Base-by-base conservation (phyloP, 768 basidiomycete species). In the Amanita inopinata region DNA sequence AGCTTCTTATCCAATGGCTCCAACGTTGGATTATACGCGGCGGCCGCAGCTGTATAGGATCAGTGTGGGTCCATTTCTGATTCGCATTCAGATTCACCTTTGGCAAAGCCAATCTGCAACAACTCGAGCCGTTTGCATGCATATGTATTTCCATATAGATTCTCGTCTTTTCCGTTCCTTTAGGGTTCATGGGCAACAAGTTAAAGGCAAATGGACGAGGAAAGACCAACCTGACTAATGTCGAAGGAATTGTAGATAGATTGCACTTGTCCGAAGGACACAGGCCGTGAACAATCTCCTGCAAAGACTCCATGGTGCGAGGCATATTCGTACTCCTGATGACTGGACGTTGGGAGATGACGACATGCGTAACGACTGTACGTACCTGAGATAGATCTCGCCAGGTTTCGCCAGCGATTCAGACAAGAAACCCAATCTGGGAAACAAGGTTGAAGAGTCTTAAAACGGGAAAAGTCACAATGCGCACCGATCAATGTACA, bases 241-340 rank as follows among this genome's bases (percentile, higher is more conserved):
- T 58, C 0, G 66, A 56, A 9, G 82, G 80, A 11, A 67, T 47
- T 9, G 67, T 61, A n/a, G 57, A 56, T 10, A 60, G 50, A 5
- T 58, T 58, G 48, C 72, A 76, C 53, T 74, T 74, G 3, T 59
- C 48, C 5, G 62, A 59, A 1, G 81, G 82, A 51, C 86, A 89
- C 35, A 90, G 56, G 1, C 85, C 85, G 38, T 78, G 69, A n/a
- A 83, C 64, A 25, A 88, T 65, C 49, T 89, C 78, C 49, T 83
- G 78, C 12, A 87, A 59, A 0, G 79, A 79, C 51, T 88, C 83
- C 11, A 80, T 76, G 4, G 85, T 88, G 24, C 87, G 69, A 0
- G 84, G 74, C 57, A 90, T 75, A 53, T 84, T 82, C 2, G 87
- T 90, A 11, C 76, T 81, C 35, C 80, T 79, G 38, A 6, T 10